phyloP scores from a whole-genome alignment of 176 grass and related monocot species.

The Leersia perrieri region DNA sequence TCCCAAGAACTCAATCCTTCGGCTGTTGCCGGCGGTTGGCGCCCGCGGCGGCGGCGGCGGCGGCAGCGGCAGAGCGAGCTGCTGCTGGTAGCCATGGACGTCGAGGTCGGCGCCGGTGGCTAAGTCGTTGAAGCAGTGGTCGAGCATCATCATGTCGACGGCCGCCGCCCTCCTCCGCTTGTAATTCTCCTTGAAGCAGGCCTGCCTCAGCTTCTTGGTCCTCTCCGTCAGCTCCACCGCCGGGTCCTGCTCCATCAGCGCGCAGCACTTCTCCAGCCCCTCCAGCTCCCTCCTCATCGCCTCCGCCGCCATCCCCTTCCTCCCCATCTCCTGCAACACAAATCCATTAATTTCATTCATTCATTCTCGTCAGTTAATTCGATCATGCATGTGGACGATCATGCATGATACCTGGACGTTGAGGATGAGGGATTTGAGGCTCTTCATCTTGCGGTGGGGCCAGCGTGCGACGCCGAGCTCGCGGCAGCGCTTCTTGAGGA shows the following conservation, averaged over 20 bases:
- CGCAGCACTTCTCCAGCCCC: conserved; percentile 47
- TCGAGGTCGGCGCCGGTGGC: no score
- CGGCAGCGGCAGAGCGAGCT: neutral
- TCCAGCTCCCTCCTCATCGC: conserved; percentile 43
- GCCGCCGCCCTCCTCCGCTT: conserved; percentile 54
- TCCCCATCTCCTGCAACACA: conserved; percentile 56
- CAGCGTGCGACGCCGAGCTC: conserved; percentile 78
- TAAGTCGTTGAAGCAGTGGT: neutral
- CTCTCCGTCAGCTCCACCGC: conserved; percentile 57
- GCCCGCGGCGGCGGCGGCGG: neutral
- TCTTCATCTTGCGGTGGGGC: conserved; percentile 97
- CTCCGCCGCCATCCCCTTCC: conserved; percentile 21
- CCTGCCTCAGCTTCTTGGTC: conserved; percentile 82
- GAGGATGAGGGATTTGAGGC: conserved; percentile 69
- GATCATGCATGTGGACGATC: no score
- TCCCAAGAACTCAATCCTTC: neutral
- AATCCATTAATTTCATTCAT: no score
- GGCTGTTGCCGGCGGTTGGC: neutral
- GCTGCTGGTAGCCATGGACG: neutral
- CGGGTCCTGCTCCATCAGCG: conserved; percentile 68
- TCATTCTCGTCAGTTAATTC: no score
- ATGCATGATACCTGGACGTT: conserved; percentile 90
- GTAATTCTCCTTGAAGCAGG: conserved; percentile 86
- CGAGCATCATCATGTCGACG: neutral
- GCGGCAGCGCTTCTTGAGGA: conserved; percentile 90